Conservation (phyloP, 192 early-diverging fungal species). For the Spizellomyces sp. region DNA sequence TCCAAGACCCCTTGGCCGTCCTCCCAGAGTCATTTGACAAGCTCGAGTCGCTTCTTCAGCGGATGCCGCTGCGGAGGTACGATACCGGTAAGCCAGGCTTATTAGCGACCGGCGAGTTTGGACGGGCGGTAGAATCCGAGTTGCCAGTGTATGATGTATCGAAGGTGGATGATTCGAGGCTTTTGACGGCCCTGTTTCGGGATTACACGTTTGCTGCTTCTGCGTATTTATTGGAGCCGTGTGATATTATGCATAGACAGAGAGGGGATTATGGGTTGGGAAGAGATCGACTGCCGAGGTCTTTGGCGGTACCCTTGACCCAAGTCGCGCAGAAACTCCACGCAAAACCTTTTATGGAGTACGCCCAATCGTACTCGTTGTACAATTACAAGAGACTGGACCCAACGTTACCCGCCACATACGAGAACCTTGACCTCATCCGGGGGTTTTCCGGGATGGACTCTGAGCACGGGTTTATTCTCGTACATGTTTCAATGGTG, state of each 20-base stretch:
- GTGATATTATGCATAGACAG: conserved; percentile 75
- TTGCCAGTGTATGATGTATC: conserved; percentile 75
- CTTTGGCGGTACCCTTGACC: conserved; percentile 77
- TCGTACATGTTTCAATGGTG: conserved; percentile 89
- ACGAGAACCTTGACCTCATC: conserved; percentile 77
- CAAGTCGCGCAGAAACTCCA: conserved; percentile 70
- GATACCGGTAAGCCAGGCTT: conserved; percentile 72
- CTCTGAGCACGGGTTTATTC: conserved; percentile 81
- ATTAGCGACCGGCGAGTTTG: conserved; percentile 77
- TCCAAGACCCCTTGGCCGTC: conserved; percentile 64
- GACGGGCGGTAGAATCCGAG: conserved; percentile 65
- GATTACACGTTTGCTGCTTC: conserved; percentile 88
- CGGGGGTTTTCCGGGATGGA: conserved; percentile 74
- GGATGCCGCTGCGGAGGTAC: conserved; percentile 72
- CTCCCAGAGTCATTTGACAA: conserved; percentile 71
- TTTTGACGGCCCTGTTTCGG: conserved; percentile 81
- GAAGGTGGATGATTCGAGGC: conserved; percentile 66
- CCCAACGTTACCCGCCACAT: conserved; percentile 49
- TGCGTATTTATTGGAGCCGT: conserved; percentile 88
- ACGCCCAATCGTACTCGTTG: conserved; percentile 62
- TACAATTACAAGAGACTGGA: conserved; percentile 85
- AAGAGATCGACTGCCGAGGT: conserved; percentile 69
- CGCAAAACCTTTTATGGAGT: conserved; percentile 68
- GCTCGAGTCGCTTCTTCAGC: conserved; percentile 71
- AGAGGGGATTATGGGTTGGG: conserved; percentile 79